Evolutionary conservation across 345 rosid genomes (phyloP).

Genomic region (Lumnitzera littorea): DNA sequence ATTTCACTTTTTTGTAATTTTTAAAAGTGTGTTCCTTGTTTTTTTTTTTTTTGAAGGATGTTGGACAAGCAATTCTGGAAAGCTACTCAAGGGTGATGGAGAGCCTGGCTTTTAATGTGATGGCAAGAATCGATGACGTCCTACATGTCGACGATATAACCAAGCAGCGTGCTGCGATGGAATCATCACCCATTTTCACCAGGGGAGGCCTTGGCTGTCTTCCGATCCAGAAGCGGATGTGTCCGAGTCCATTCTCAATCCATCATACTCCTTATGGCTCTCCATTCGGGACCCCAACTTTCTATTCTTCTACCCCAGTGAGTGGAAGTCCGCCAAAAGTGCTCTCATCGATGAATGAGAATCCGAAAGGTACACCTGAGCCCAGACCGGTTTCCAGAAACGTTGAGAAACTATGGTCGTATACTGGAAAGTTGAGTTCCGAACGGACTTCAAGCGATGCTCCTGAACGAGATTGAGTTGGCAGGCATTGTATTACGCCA

Average conservation of each 20-base stretch:
- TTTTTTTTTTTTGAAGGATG: slow-evolving; percentile 48
- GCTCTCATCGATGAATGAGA: slow-evolving; percentile 28
- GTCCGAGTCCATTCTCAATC: slow-evolving; percentile 65
- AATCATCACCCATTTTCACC: slow-evolving; percentile 56
- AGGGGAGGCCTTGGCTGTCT: slow-evolving; percentile 50
- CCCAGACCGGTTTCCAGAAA: slow-evolving; percentile 32
- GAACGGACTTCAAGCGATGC: slow-evolving; percentile 62
- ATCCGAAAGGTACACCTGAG: slow-evolving; percentile 33
- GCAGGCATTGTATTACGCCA: no score
- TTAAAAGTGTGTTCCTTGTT: no score
- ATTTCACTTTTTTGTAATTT: no score
- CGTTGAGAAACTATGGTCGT: slow-evolving; percentile 67
- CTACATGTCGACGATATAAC: slow-evolving; percentile 80
- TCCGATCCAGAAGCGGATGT: slow-evolving; percentile 66
- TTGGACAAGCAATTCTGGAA: slow-evolving; percentile 91
- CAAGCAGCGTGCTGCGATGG: slow-evolving; percentile 47
- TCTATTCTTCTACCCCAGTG: slow-evolving; percentile 41
- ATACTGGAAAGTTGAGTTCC: slow-evolving; percentile 62
- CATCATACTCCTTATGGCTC: slow-evolving; percentile 60
- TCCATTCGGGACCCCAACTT: slow-evolving; percentile 66
- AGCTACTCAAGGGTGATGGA: slow-evolving; percentile 99
- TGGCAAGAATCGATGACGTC: slow-evolving; percentile 97
- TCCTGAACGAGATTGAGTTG: slow-evolving; percentile 73
- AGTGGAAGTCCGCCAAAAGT: slow-evolving; percentile 52
- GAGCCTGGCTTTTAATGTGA: slow-evolving; percentile 94